A percentile compares a stretch with the other conserved stretches of the same genome.
Conservation (phyloP, 345 rosid species). For the Erucastrum elatum region DNA sequence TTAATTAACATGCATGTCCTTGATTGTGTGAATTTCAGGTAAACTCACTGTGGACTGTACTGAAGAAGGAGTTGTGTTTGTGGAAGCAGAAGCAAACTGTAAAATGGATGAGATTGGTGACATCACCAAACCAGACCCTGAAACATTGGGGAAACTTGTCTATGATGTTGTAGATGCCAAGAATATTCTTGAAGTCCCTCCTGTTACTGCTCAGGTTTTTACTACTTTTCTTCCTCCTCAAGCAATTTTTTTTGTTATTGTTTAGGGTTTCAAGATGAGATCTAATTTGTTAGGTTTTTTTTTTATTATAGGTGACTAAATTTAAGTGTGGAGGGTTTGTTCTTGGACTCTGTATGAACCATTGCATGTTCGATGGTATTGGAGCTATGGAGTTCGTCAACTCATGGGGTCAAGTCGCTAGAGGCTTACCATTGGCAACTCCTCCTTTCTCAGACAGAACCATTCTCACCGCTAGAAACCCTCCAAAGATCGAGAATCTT, state of each 20-base stretch:
- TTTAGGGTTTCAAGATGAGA: background rate
- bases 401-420: slow-evolving; percentile 78
- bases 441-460: slow-evolving; percentile 64
- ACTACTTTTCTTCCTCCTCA: slow-evolving; percentile 20
- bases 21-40: slow-evolving; percentile 25
- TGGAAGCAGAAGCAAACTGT: slow-evolving; percentile 82
- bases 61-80: slow-evolving; percentile 82
- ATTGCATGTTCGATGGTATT: slow-evolving; percentile 83
- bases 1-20: background rate
- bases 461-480: slow-evolving; percentile 56
- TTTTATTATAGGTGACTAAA: slow-evolving; percentile 58
- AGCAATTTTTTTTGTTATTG: background rate
- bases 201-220: slow-evolving; percentile 83
- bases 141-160: slow-evolving; percentile 74
- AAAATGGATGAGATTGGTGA: slow-evolving; percentile 69
- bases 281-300: background rate
- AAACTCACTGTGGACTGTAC: slow-evolving; percentile 77
- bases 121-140: slow-evolving; percentile 76
- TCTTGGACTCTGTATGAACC: slow-evolving; percentile 75
- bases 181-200: slow-evolving; percentile 87
- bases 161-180: slow-evolving; percentile 78
- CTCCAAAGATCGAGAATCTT: slow-evolving; percentile 53
- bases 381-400: slow-evolving; percentile 90
- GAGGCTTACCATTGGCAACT: slow-evolving; percentile 60
- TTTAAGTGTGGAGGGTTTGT: slow-evolving; percentile 79